These are phyloP conservation scores for Eucalyptus viminalis DNA, from an alignment of 345 rosid genomes.

Conservation along the genomic window DNA sequence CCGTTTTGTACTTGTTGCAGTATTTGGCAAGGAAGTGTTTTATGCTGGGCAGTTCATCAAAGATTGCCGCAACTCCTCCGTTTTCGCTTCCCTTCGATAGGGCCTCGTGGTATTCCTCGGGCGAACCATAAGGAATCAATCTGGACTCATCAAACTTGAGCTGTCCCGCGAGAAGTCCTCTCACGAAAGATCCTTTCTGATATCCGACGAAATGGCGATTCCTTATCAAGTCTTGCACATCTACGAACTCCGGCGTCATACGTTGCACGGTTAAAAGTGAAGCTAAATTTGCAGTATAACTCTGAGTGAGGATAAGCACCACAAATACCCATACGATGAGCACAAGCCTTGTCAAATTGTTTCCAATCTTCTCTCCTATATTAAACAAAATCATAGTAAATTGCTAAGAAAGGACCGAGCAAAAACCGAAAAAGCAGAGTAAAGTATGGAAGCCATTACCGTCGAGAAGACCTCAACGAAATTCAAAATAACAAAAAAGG, in stretches of 20 bases:
- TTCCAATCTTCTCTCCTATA: conserved; percentile 51
- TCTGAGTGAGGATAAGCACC: conserved; percentile 53
- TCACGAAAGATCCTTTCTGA: conserved; percentile 19
- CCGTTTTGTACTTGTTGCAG: not conserved
- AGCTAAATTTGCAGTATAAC: conserved; percentile 70
- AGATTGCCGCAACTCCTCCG: conserved; percentile 21
- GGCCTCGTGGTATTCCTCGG: conserved; percentile 16
- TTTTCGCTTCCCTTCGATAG: conserved; percentile 16
- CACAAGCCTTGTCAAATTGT: conserved; percentile 34
- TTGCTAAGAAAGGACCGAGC: not conserved
- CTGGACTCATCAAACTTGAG: conserved; percentile 4
- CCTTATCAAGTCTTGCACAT: conserved; percentile 17
- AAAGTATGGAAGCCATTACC: not conserved
- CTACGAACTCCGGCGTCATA: conserved; percentile 26
- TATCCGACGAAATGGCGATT: conserved; percentile 34
- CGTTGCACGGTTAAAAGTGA: conserved; percentile 46
- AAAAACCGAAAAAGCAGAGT: not conserved
- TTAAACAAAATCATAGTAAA: not conserved
- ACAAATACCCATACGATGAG: conserved; percentile 55
- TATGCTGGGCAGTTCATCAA: not conserved
- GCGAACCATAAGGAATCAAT: not conserved
- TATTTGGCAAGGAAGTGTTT: not conserved
- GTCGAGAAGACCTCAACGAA: not conserved
- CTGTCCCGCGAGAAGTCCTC: conserved; percentile 8
- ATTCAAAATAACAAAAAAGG: not conserved